phyloP scores from a whole-genome alignment of 2,329 filamentous ascomycete species.

The Allantophomopsis cytisporea region DNA sequence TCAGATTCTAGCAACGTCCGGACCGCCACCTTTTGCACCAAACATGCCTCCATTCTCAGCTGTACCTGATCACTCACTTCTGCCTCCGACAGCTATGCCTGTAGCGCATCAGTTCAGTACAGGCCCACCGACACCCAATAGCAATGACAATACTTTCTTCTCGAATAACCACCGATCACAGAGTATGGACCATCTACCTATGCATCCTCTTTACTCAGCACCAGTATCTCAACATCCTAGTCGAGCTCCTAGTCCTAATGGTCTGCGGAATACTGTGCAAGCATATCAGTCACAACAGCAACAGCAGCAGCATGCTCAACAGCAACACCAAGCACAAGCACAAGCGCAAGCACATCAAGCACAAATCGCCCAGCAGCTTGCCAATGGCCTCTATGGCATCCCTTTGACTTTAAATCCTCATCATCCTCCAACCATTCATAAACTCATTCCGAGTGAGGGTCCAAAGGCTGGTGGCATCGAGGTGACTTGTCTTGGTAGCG shows the following conservation, averaged over 20 bases:
- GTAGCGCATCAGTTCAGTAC: constrained; percentile 31
- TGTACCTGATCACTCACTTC: constrained; percentile 11
- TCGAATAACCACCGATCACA: constrained; percentile 42
- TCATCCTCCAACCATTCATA: constrained; percentile 58
- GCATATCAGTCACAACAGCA: constrained; percentile 21
- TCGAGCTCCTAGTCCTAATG: constrained; percentile 61
- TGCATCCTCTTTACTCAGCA: constrained; percentile 56
- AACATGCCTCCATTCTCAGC: constrained; percentile 28
- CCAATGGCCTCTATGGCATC: constrained; percentile 34
- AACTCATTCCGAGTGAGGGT: constrained; percentile 72
- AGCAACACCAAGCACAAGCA: constrained; percentile 10
- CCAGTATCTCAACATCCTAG: constrained; percentile 62
- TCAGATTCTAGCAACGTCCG: constrained; percentile 24
- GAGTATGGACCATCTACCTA: constrained; percentile 50
- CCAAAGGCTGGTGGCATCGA: constrained; percentile 76
- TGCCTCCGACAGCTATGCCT: neutral
- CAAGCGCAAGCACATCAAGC: constrained; percentile 15
- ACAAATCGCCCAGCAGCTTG: constrained; percentile 33
- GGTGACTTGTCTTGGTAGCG: constrained; percentile 70
- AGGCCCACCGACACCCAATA: constrained; percentile 53
- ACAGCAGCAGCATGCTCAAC: neutral
- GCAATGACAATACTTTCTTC: constrained; percentile 45
- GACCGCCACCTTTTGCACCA: constrained; percentile 40
- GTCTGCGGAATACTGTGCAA: constrained; percentile 30
- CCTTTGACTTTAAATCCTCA: constrained; percentile 34